These are phyloP conservation scores for Chenopodium album DNA, from an alignment of 148 eudicot genomes.

Conservation along the genomic window DNA sequence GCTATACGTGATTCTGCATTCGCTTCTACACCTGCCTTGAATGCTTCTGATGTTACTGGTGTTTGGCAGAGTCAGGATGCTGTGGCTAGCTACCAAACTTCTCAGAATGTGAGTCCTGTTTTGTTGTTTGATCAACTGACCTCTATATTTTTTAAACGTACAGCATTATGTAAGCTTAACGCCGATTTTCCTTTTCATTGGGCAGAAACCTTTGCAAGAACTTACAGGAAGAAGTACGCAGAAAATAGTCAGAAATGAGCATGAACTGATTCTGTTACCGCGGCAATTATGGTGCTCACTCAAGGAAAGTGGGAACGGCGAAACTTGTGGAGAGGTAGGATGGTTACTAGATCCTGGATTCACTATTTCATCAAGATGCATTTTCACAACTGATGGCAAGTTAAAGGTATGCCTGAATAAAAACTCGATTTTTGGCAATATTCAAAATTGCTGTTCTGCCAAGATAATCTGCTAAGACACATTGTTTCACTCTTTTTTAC, in stretches of 20 bases:
- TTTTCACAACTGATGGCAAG: conserved; percentile 51
- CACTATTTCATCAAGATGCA: conserved; percentile 77
- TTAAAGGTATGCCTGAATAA: conserved; percentile 50
- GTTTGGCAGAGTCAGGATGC: conserved; percentile 65
- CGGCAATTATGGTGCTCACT: conserved; percentile 81
- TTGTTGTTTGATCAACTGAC: not conserved
- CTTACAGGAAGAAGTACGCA: conserved; percentile 37
- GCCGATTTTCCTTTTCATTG: conserved; percentile 6
- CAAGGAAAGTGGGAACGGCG: conserved; percentile 45
- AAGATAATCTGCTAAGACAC: conserved; percentile 2
- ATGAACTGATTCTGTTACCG: conserved; percentile 54
- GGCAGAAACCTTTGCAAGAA: conserved; percentile 48
- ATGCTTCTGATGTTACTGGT: conserved; percentile 52
- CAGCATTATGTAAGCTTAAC: not conserved
- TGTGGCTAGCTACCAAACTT: conserved; percentile 45
- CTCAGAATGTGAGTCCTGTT: conserved; percentile 43
- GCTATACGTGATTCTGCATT: conserved; percentile 87
- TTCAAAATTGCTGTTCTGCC: not conserved
- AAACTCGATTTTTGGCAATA: not conserved
- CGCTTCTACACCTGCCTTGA: conserved; percentile 59
- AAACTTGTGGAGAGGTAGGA: conserved; percentile 72
- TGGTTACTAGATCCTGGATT: conserved; percentile 69
- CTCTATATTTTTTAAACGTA: not conserved
- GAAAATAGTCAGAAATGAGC: conserved; percentile 50
- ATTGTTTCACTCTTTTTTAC: conserved; percentile 29